Base-by-base conservation (phyloP, 768 basidiomycete species). In the Phlebiopsis flavidoalba region DNA sequence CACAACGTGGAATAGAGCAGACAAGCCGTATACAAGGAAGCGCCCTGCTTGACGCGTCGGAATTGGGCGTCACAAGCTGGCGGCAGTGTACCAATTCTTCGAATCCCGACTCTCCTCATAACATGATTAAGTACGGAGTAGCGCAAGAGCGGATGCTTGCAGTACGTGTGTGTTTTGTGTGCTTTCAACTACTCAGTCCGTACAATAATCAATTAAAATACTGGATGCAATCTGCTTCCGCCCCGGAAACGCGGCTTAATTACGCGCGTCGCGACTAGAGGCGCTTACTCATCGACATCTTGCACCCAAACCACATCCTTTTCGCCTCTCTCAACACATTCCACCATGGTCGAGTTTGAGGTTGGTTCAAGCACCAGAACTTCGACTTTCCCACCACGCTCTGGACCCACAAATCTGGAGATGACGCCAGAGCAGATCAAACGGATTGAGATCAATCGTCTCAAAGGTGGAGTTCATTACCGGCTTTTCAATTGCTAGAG, bases 371-470 rank as follows among this genome's bases (percentile, higher is more conserved):
- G 66, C 37, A 59, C 58, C 45, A 19, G 74, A 53, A 73, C 74
- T n/a, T 63, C 67, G 3, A 83, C 82, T 1, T 79, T 80, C 0
- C 80, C 79, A 53, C 74, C 72, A 15, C 67, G 69, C 15, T 50
- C 56, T 10, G 40, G 54, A 6, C 55, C 60, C 12, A 54, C 59
- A 31, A 66, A 57, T 31, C 22, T 67, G 0, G 65, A 69, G 57
- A 63, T 86, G 35, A 85, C 86, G 8, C 83, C 87, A 14, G 91
- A 93, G 63, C 84, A 89, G 69, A 74, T 83, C 50, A 87, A 82
- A 68, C 81, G 83, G 59, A 79, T 93, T 24, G 91, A 94, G 70
- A 79, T 93, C 47, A 92, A 93, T 66, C 82, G 91, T 57, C 74
- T 93, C 22, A 86, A 82, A 83, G 90, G 90, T 89, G 24, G 7